Evolutionary conservation across 31 red algal species (phyloP).

Genomic region (Pterothamnion heteromorphum): DNA sequence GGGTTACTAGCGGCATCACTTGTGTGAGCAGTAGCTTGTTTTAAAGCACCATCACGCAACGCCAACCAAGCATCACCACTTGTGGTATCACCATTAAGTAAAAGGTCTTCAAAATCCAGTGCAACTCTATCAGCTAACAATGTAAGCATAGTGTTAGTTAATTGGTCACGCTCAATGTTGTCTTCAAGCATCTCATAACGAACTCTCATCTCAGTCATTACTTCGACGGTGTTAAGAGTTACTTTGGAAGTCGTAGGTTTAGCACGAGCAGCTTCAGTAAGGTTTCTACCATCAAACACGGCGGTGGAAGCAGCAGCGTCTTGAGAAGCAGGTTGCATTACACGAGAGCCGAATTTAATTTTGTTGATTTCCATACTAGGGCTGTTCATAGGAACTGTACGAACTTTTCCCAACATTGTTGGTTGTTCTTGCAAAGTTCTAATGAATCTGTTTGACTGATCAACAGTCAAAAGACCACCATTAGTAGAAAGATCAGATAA

Average conservation of each 20-base stretch:
- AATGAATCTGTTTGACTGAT: neutral
- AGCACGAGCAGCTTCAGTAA: neutral
- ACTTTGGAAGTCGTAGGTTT: neutral
- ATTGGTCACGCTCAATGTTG: conserved; percentile 12
- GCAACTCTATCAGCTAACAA: neutral
- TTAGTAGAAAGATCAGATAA: neutral
- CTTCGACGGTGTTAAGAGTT: neutral
- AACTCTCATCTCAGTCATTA: neutral
- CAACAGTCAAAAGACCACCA: neutral
- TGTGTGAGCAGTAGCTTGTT: neutral
- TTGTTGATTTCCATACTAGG: neutral
- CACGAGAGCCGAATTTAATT: neutral
- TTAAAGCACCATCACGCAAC: neutral
- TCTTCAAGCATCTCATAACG: conserved; percentile 17
- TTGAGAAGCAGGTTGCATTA: neutral
- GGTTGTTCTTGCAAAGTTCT: neutral
- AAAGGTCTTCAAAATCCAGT: neutral
- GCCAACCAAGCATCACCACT: neutral
- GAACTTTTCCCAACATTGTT: neutral
- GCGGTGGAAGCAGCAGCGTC: neutral
- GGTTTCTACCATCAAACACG: neutral
- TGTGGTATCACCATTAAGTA: neutral
- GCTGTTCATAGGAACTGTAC: neutral
- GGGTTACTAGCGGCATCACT: neutral
- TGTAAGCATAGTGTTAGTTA: neutral